phyloP scores from a whole-genome alignment of 257 asterid species.

The Solanum appendiculatum region DNA sequence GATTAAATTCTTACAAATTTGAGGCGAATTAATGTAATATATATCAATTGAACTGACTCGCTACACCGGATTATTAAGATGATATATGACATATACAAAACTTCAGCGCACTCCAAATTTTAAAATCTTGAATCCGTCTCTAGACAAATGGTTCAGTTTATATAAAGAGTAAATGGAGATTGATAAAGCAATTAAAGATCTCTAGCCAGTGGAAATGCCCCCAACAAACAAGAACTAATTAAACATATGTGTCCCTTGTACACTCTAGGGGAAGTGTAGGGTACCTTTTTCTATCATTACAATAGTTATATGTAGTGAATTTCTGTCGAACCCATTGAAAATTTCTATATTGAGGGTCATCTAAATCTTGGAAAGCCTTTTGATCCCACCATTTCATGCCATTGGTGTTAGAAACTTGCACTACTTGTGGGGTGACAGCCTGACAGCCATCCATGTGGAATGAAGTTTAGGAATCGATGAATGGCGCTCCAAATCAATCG shows the following conservation, averaged over 20 bases:
- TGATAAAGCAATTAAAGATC: no score
- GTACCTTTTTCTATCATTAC: constrained; percentile 18
- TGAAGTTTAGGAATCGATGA: constrained; percentile 18
- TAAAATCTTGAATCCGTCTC: background rate
- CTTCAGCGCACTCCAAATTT: no score
- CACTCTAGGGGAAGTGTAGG: constrained; percentile 19
- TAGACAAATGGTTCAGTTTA: no score
- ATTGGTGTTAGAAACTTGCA: constrained; percentile 12
- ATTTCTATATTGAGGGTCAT: constrained; percentile 14
- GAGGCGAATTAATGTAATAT: background rate
- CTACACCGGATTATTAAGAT: background rate
- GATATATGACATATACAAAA: background rate
- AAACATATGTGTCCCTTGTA: constrained; percentile 15
- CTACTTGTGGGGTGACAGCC: constrained; percentile 9
- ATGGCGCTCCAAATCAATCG: constrained; percentile 27
- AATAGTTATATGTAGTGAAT: constrained; percentile 24
- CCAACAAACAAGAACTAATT: background rate
- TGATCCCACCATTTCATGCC: constrained; percentile 36
- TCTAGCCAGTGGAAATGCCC: background rate
- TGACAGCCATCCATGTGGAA: constrained; percentile 29
- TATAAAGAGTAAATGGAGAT: background rate
- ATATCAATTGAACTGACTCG: background rate
- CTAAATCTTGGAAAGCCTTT: constrained; percentile 21
- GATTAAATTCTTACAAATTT: background rate
- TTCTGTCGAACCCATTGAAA: constrained; percentile 21